Evolutionary conservation across 2,329 filamentous ascomycete genomes (phyloP), one percentile per base, ranked within the genome.

Genomic region (Aspergillus sp.): DNA sequence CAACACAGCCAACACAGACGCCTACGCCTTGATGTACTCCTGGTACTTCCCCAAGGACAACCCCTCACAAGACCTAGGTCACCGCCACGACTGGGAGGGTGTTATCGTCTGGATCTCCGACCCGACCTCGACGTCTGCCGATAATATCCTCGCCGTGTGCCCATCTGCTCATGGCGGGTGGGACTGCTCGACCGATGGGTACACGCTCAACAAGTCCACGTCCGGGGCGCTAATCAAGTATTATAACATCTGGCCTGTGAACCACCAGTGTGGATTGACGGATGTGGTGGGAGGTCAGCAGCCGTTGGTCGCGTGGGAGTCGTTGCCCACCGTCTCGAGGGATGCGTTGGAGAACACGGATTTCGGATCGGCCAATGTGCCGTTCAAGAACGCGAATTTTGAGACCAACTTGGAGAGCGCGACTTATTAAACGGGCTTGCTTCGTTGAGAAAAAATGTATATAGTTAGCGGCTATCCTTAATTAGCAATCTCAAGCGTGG

Each of bases 71-170:
- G 73, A 69, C 0, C 58, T 76, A 3, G 77, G 76, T 7, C 77
- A 80, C 53, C 71, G 76, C 17, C 74, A 80, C 60, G 77, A 80
- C 56, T 80, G 77, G 77, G 77, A 80, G 54, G 74, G 73, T n/a
- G 65, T 73, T 0, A 72, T 80, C 32, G 68, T 80, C 22, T 80
- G 74, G 74, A 68, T 81, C 0, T 65, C 67, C 0, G 63, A 63
- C 7, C 44, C 59, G 0, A 61, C 66, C 2, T 67, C 66, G 1
- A 63, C 62, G 0, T 59, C 63, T 0, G 68, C 74, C 0, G 53
- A 57, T 7, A 73, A 68, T 1, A 60, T 80, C 25, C 57, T 73
- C 1, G 76, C 75, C 19, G 73, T 79, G 6, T 77, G 76, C 19
- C 75, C 76, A 2, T 76, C 73, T 2, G 76, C 74, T 0, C 77